These are phyloP conservation scores for Eragrostis curvula DNA, from an alignment of 176 grass and related monocot genomes.

Conservation along the genomic window DNA sequence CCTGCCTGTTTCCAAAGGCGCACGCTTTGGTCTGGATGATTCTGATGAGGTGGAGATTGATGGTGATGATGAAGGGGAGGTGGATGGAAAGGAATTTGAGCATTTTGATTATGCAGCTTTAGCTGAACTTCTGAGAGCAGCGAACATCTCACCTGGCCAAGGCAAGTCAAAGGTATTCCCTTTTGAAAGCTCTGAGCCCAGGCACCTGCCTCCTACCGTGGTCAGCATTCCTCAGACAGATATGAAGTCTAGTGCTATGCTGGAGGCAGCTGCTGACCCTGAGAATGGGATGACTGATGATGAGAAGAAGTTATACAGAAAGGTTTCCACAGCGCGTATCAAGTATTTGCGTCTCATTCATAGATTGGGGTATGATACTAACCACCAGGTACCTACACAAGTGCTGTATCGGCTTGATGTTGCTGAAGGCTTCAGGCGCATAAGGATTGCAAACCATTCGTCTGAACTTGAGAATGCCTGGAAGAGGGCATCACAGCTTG, in stretches of 20 bases:
- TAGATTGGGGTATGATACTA: conserved; percentile 64
- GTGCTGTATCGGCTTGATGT: conserved; percentile 70
- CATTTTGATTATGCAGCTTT: conserved; percentile 54
- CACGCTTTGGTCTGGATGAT: conserved; percentile 37
- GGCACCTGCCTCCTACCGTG: conserved; percentile 3
- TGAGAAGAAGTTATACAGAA: conserved; percentile 80
- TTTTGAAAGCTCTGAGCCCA: conserved; percentile 28
- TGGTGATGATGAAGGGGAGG: conserved; percentile 27
- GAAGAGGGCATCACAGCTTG: conserved; percentile 74
- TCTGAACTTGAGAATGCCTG: conserved; percentile 69
- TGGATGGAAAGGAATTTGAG: conserved; percentile 41
- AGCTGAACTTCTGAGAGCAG: conserved; percentile 54
- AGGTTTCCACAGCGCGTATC: conserved; percentile 58
- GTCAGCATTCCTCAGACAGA: conserved; percentile 26
- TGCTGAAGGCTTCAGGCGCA: conserved; percentile 65
- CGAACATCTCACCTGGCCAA: conserved; percentile 39
- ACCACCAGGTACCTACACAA: conserved; percentile 65
- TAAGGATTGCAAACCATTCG: conserved; percentile 54
- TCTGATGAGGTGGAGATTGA: conserved; percentile 41
- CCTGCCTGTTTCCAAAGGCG: conserved; percentile 36
- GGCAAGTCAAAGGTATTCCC: conserved; percentile 52
- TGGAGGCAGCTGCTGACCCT: conserved; percentile 42
- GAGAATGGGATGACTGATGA: conserved; percentile 66
- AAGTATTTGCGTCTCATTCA: conserved; percentile 76
- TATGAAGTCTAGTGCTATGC: conserved; percentile 30